Conservation (phyloP, 2,329 filamentous ascomycete species). For the Akanthomyces uredinophilus region DNA sequence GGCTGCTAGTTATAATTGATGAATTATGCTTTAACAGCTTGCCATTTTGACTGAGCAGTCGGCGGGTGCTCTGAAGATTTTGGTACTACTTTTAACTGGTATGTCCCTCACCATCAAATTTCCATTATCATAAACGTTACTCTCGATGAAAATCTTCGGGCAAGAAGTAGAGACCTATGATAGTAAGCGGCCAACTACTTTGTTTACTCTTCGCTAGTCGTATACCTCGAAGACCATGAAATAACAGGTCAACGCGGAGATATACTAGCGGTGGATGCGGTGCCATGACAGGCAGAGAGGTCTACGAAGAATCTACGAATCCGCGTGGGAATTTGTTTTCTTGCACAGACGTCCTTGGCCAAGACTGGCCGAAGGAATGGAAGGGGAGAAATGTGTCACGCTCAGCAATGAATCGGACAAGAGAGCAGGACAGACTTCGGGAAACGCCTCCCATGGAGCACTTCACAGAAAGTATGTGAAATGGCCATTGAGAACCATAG, state of each 20-base stretch:
- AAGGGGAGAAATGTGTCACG: constrained; percentile 13
- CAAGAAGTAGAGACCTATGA: constrained; percentile 56
- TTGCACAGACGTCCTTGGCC: not conserved
- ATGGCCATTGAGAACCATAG: constrained; percentile 63
- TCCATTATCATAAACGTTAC: constrained; percentile 57
- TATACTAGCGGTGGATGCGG: constrained; percentile 64
- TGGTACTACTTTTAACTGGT: not conserved
- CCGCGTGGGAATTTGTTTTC: not conserved
- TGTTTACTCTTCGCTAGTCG: constrained; percentile 79
- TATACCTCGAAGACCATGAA: constrained; percentile 86
- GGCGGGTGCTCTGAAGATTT: no score
- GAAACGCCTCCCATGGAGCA: constrained; percentile 72
- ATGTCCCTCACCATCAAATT: constrained; percentile 87
- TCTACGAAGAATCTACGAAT: constrained; percentile 2
- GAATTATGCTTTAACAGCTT: not conserved
- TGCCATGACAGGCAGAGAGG: not conserved
- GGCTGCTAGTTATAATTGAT: constrained; percentile 12
- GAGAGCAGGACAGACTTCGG: constrained; percentile 50
- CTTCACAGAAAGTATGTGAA: constrained; percentile 61
- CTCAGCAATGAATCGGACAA: constrained; percentile 12
- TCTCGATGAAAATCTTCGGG: constrained; percentile 76
- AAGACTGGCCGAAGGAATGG: constrained; percentile 14
- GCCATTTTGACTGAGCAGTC: no score
- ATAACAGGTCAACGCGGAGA: constrained; percentile 71
- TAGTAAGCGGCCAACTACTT: constrained; percentile 37